phyloP scores from a whole-genome alignment of 2,329 filamentous ascomycete genomes.

The Eutypa lata region DNA sequence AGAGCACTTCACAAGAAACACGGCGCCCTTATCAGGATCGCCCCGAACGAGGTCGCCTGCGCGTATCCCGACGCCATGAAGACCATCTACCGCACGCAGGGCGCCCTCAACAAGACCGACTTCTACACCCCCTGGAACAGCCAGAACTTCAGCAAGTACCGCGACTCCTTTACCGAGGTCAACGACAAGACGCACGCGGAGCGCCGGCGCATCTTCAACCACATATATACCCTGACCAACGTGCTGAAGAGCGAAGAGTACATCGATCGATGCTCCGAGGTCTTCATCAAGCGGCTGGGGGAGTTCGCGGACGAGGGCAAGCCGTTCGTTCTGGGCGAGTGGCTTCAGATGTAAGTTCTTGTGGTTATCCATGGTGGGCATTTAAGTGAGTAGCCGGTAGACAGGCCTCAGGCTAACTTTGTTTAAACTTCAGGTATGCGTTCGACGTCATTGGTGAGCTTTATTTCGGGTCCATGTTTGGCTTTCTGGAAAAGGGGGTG shows the following conservation, averaged over 20 bases:
- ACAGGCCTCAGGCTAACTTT: too few relatives aligned
- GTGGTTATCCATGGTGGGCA: neutral
- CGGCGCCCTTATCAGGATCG: constrained; percentile 8
- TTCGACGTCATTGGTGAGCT: constrained; percentile 18
- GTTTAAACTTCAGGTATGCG: constrained; percentile 5
- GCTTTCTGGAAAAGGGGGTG: constrained; percentile 13
- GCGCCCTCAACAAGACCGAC: constrained; percentile 11
- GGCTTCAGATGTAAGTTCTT: constrained; percentile 9
- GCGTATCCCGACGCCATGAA: constrained; percentile 10
- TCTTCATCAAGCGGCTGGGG: constrained; percentile 9
- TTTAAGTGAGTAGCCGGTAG: too few relatives aligned
- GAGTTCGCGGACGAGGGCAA: constrained; percentile 4
- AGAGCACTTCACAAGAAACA: constrained; percentile 8
- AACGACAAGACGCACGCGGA: constrained; percentile 12
- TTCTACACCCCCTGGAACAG: constrained; percentile 11
- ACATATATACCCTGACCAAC: constrained; percentile 9
- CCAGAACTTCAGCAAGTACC: constrained; percentile 10
- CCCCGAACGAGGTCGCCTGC: constrained; percentile 11
- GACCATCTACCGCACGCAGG: constrained; percentile 10
- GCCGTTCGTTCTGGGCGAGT: constrained; percentile 6
- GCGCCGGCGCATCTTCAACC: constrained; percentile 11
- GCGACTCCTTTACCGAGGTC: constrained; percentile 10
- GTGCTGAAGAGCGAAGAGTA: constrained; percentile 12
- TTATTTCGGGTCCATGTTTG: constrained; percentile 14
- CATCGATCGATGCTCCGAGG: constrained; percentile 8